Evolutionary conservation across 1,139 yeast genomes (phyloP), one percentile per base, ranked within the genome.

Genomic region (Hansenula sp.): DNA sequence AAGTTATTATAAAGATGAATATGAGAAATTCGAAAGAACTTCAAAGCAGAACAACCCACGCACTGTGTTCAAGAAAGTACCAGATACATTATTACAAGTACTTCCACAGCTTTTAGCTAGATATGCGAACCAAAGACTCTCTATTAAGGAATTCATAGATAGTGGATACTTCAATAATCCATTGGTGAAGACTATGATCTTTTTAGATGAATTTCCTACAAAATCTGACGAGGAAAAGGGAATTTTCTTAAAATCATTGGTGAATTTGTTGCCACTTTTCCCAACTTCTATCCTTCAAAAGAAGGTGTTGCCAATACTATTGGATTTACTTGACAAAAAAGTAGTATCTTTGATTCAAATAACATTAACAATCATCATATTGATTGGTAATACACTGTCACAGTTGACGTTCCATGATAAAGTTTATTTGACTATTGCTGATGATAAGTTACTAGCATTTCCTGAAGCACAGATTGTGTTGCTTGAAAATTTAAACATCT

Each of bases 201-300:
- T 85, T 54, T 62, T 92, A 37, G 97, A 90, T 57, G 95, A 87
- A 45, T 82, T 87, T 48, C 77, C 90, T 9, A 87, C 96, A 1
- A 83, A 86, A 50, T 64, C 82, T 2, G 65, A 71, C 3, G 74
- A 75, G 13, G 97, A 90, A 44, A 84, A 83, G 53, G 62, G 75
- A 29, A 69, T 79, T 0, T 89, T 88, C 57, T 68, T 90, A 53
- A 71, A 73, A 43, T 90, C 90, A 0, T 66, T 90, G 39, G 64
- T 75, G 13, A 64, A 67, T 14, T 69, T 85, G 29, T 64, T 88
- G 32, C 69, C 73, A 6, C 79, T 80, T 48, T 87, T 89, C 54
- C 97, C 97, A 2, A 66, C 73, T 20, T 66, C 76, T 6, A 75
- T 90, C 43, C 67, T 82, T 29, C 78, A 82, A 37, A 79, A 79